Evolutionary conservation across 1,284 basidiomycete genomes (phyloP).

Genomic region (Trichosporon asahii): DNA sequence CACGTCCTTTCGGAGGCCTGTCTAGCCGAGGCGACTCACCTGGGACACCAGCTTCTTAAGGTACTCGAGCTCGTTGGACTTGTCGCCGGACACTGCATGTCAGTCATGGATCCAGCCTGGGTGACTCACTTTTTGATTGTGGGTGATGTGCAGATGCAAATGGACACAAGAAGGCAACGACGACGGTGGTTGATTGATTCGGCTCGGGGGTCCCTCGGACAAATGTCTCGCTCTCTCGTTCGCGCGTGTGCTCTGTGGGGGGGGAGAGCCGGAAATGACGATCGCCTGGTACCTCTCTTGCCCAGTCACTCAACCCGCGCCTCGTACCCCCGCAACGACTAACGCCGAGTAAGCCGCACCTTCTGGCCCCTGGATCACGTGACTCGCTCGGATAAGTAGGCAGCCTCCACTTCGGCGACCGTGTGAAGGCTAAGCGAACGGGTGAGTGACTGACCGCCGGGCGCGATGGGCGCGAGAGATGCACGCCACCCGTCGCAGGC

Average conservation of each 20-base stretch:
- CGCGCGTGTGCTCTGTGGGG: not conserved
- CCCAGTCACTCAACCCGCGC: not conserved
- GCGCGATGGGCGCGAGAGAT: no score
- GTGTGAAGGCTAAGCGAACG: not conserved
- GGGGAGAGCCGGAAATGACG: not conserved
- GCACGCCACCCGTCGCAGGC: no score
- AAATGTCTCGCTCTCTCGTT: not conserved
- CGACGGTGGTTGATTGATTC: not conserved
- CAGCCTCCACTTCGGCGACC: not conserved
- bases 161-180: not conserved
- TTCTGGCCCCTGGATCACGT: not conserved
- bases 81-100: conserved; percentile 20
- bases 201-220: conserved; percentile 2
- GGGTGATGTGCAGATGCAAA: not conserved
- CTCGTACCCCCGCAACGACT: not conserved
- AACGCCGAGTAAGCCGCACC: not conserved
- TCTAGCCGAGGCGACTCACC: conserved; percentile 35
- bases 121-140: conserved; percentile 6
- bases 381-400: not conserved
- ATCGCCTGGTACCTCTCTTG: not conserved
- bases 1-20: not conserved
- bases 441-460: not conserved
- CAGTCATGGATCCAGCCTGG: not conserved
- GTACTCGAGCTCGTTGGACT: conserved; percentile 68
- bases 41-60: conserved; percentile 81